A percentile compares a stretch with the other conserved stretches of the same genome.
phyloP scores from a whole-genome alignment of 805 yeast genomes.

The Brettanomyces nanus region DNA sequence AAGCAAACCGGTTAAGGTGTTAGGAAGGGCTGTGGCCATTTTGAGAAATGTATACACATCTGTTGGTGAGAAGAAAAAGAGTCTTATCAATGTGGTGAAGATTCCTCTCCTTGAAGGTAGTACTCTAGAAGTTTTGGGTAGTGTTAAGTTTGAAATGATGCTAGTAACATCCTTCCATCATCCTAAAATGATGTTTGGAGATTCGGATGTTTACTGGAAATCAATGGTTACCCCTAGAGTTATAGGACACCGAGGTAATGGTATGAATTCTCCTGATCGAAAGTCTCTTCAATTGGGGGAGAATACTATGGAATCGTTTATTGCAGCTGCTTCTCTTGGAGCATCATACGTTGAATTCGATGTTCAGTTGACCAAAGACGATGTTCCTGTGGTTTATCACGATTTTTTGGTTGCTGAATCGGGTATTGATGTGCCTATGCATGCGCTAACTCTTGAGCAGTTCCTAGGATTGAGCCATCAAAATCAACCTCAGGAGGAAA shows the following conservation, averaged over 20 bases:
- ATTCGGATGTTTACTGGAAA: slow-evolving; percentile 85
- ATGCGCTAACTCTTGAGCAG: slow-evolving; percentile 81
- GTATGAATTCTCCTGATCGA: slow-evolving; percentile 68
- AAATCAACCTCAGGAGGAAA: background rate
- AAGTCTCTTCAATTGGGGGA: slow-evolving; percentile 89
- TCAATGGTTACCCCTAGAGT: slow-evolving; percentile 82
- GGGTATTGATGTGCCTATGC: slow-evolving; percentile 96
- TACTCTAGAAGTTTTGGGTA: slow-evolving; percentile 70
- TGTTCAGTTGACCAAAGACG: slow-evolving; percentile 89
- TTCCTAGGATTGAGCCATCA: slow-evolving; percentile 47
- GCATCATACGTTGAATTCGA: slow-evolving; percentile 96
- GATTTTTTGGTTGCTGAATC: slow-evolving; percentile 92
- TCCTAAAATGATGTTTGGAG: slow-evolving; percentile 52
- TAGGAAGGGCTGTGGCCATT: slow-evolving; percentile 82
- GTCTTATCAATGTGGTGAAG: slow-evolving; percentile 57
- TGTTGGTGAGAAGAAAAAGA: slow-evolving; percentile 60
- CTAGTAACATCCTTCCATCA: slow-evolving; percentile 67
- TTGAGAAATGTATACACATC: slow-evolving; percentile 52
- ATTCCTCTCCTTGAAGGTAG: slow-evolving; percentile 70
- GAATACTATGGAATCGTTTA: slow-evolving; percentile 88
- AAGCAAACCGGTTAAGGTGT: slow-evolving; percentile 27
- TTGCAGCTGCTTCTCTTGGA: slow-evolving; percentile 93
- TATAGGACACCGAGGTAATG: slow-evolving; percentile 93
- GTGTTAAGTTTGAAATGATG: slow-evolving; percentile 65
- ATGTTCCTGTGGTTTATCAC: slow-evolving; percentile 88